Percentiles rank a stretch among this genome's conserved stretches.
phyloP scores from a whole-genome alignment of 2,329 filamentous ascomycete genomes.

The Pseudomassariella vexata region DNA sequence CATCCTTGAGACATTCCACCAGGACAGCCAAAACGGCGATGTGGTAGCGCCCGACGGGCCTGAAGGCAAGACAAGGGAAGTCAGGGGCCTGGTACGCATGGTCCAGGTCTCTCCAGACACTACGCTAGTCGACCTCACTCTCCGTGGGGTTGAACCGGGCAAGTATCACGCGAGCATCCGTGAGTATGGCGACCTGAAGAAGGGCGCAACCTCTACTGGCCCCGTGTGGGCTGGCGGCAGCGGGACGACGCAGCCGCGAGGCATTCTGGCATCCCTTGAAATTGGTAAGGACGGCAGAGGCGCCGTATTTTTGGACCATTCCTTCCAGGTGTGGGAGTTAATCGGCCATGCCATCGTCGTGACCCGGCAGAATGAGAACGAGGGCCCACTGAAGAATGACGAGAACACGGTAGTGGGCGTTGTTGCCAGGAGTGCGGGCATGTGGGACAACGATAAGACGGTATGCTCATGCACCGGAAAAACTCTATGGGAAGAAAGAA shows the following conservation, averaged over 20 bases:
- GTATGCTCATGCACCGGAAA: slow-evolving; percentile 97
- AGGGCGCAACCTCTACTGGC: slow-evolving; percentile 77
- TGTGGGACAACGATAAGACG: slow-evolving; percentile 98
- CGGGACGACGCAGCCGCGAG: slow-evolving; percentile 36
- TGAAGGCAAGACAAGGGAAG: slow-evolving; percentile 42
- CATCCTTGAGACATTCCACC: slow-evolving; percentile 79
- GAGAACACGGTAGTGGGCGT: slow-evolving; percentile 85
- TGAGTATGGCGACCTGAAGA: slow-evolving; percentile 79
- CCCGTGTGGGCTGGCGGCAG: slow-evolving; percentile 63
- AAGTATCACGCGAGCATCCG: slow-evolving; percentile 80
- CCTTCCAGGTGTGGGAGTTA: slow-evolving; percentile 89
- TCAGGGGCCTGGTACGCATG: slow-evolving; percentile 86
- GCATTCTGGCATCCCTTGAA: slow-evolving; percentile 65
- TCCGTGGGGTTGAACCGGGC: slow-evolving; percentile 76
- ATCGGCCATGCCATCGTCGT: slow-evolving; percentile 92
- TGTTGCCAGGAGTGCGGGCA: slow-evolving; percentile 90
- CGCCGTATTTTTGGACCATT: slow-evolving; percentile 72
- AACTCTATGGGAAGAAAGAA: slow-evolving; percentile 95
- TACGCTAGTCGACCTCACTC: slow-evolving; percentile 81
- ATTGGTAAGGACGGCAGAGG: slow-evolving; percentile 73
- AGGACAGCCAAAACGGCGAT: slow-evolving; percentile 46
- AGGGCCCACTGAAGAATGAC: slow-evolving; percentile 64
- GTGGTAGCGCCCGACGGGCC: slow-evolving; percentile 27
- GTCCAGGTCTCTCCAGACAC: slow-evolving; percentile 77
- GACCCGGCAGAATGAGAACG: slow-evolving; percentile 57